Evolutionary conservation across 2,329 filamentous ascomycete genomes (phyloP).

Genomic region (Dactylonectria macrodidyma): DNA sequence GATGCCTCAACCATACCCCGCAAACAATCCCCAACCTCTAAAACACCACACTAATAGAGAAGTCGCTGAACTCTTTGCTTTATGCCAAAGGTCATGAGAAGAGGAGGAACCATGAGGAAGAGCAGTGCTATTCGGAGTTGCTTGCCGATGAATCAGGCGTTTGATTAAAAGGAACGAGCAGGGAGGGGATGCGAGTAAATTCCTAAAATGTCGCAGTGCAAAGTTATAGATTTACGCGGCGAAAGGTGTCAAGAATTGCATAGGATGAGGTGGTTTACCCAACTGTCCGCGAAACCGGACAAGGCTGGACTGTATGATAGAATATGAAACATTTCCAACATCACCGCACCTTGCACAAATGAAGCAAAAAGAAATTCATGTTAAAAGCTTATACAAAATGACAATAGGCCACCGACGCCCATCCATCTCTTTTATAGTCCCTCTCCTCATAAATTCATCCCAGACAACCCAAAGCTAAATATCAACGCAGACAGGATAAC

Average conservation of each 20-base stretch:
- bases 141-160: slow-evolving; percentile 7
- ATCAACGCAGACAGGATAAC: slow-evolving; percentile 23
- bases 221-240: slow-evolving; percentile 11
- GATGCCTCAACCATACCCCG: slow-evolving; percentile 4
- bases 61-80: not conserved
- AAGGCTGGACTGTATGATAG: slow-evolving; percentile 24
- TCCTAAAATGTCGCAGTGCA: not conserved
- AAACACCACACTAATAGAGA: slow-evolving; percentile 17
- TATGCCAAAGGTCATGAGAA: not conserved
- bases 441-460: slow-evolving; percentile 30
- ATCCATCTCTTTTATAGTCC: slow-evolving; percentile 38
- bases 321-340: slow-evolving; percentile 23
- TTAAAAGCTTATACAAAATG: slow-evolving; percentile 39
- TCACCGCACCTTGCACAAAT: slow-evolving; percentile 13
- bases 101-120: not conserved
- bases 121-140: slow-evolving; percentile 11
- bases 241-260: slow-evolving; percentile 10
- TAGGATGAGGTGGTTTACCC: slow-evolving; percentile 7
- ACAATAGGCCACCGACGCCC: slow-evolving; percentile 41
- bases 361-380: slow-evolving; percentile 26
- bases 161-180: slow-evolving; percentile 7
- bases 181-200: not conserved
- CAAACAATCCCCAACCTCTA: not conserved
- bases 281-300: slow-evolving; percentile 12
- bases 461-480: slow-evolving; percentile 23